A percentile compares a stretch with the other conserved stretches of the same genome.
These are phyloP conservation scores for Ogataea glucozyma DNA, from an alignment of 805 yeast genomes.

Conservation along the genomic window DNA sequence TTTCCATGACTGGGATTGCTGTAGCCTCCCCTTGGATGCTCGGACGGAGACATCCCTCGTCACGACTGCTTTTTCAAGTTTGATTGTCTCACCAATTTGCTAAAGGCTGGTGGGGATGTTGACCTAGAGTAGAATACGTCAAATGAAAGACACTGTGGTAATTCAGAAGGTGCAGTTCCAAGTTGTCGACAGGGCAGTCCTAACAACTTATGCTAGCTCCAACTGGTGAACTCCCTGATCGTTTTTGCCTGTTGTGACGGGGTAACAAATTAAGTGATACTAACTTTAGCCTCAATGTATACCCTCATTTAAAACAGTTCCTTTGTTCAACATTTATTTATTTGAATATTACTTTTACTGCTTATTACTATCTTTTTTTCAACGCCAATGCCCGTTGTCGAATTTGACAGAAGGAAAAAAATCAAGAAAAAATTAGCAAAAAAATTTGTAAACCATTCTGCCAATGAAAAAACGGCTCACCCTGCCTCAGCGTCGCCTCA, in stretches of 20 bases:
- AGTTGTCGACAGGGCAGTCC: constrained; percentile 1
- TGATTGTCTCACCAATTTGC: no score
- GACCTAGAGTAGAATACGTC: no score
- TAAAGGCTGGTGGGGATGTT: no score
- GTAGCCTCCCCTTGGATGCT: constrained; percentile 22
- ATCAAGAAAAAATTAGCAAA: no score
- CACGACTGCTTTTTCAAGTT: no score
- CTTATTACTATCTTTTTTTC: constrained; percentile 2
- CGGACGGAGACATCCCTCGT: constrained; percentile 22
- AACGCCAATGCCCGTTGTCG: background rate
- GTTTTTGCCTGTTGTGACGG: background rate
- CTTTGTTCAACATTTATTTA: constrained; percentile 1
- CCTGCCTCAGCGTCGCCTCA: no score
- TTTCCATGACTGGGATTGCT: constrained; percentile 16
- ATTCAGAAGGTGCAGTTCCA: background rate
- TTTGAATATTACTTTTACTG: constrained; percentile 1
- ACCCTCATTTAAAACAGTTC: background rate
- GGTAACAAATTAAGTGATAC: background rate
- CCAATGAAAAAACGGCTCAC: no score
- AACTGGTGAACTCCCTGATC: background rate
- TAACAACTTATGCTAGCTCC: background rate
- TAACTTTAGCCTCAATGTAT: no score
- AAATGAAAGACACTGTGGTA: background rate
- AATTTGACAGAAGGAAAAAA: constrained; percentile 1
- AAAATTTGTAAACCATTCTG: no score